Evolutionary conservation across 148 eudicot genomes (phyloP), one percentile per base, ranked within the genome.

Genomic region (Camellia japonica): DNA sequence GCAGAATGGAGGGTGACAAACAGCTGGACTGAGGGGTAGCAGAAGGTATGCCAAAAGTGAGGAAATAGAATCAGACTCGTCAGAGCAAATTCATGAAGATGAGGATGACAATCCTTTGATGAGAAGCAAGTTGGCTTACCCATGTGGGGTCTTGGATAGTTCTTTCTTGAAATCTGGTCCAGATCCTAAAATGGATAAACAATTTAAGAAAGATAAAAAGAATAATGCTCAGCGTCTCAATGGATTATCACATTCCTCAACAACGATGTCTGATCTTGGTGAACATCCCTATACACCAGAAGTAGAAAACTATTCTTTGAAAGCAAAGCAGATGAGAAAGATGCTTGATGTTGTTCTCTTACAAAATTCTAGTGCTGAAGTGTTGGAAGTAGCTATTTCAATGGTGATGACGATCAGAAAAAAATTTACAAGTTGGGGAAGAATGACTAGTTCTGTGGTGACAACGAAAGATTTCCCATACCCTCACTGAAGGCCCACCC

Each of bases 31-130:
- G 55, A 82, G 84, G 74, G 89, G 85, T 63, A 78, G 78, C 47
- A 84, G 87, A 73, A 79, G 75, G 76, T 84, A 80, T 69, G 62
- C 64, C 49, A 88, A 83, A 76, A 86, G 83, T 75, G 99, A 89
- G 76, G 98, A 96, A 73, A 96, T 97, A 65, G 98, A 92, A 66
- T 96, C 97, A 15, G 97, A 89, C 85, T 92, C 98, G 47, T 96
- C 98, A 38, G 95, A 87, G 76, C 88, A 88, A 74, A 78, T 76
- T 74, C 91, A 85, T 71, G 75, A 72, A 72, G 52, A 52, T 23
- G 92, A 83, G 11, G 92, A 84, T 78, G 83, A 85, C 82, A 91
- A 89, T 79, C 95, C 93, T 74, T 81, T 91, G 87, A 87, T 91
- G 86, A 90, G 90, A 90, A 89, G 92, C 79, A 91, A 91, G 87